Conservation (phyloP, 306 rosid genomes). For the Morella rubra region DNA sequence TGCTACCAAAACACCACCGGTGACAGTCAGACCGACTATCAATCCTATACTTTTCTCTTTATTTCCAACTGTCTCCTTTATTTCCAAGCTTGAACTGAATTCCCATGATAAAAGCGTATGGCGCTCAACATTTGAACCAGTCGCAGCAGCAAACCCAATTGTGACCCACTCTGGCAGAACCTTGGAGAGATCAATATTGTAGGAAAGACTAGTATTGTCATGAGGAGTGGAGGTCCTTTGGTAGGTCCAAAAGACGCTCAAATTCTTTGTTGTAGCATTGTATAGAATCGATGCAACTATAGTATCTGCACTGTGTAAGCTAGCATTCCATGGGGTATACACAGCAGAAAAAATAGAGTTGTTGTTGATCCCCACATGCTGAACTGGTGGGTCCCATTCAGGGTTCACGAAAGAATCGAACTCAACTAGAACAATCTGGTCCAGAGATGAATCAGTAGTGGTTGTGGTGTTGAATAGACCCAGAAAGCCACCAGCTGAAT, state of each 20-base stretch:
- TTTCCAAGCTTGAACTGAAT: conserved; percentile 38
- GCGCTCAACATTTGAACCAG: not conserved
- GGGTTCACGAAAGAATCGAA: conserved; percentile 30
- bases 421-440: conserved; percentile 42
- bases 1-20: conserved; percentile 16
- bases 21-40: conserved; percentile 19
- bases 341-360: conserved; percentile 29
- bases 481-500: conserved; percentile 33
- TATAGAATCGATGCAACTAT: too few species aligned
- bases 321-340: conserved; percentile 26
- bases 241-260: too few species aligned
- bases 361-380: conserved; percentile 45
- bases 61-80: not conserved
- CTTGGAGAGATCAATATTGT: too few species aligned
- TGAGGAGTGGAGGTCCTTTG: too few species aligned
- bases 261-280: too few species aligned
- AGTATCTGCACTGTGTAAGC: too few species aligned
- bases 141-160: too few species aligned
- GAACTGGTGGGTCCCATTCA: conserved; percentile 21
- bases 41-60: not conserved
- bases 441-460: not conserved
- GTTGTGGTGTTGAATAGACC: conserved; percentile 40
- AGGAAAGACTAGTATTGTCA: too few species aligned
- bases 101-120: conserved; percentile 41
- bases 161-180: too few species aligned